Evolutionary conservation across 169 alveolate genomes (phyloP).

Genomic region (Eimeria necatrix): DNA sequence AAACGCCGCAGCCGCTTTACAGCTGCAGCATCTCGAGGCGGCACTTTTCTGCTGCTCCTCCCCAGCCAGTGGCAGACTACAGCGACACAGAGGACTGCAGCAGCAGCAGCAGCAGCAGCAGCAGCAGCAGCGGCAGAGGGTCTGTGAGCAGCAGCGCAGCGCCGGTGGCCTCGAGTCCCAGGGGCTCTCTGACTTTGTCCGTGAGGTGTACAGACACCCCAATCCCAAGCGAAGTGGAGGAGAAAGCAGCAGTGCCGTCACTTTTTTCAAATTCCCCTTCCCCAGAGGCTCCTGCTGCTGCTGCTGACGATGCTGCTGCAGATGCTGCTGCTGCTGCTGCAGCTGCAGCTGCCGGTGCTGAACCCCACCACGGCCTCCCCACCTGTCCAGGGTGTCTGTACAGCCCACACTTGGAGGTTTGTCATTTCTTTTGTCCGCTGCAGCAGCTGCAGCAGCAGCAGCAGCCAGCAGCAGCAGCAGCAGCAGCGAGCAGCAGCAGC

Average conservation of each 20-base stretch:
- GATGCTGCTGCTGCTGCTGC: slow-evolving; percentile 3
- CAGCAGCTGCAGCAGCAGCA: slow-evolving; percentile 10
- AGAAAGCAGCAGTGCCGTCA: background rate
- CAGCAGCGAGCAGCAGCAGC: background rate
- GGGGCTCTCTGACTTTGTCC: background rate
- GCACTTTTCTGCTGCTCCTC: background rate
- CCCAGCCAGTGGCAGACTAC: background rate
- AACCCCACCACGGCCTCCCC: background rate
- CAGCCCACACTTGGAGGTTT: slow-evolving; percentile 60
- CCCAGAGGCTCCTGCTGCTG: background rate
- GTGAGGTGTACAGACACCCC: slow-evolving; percentile 46
- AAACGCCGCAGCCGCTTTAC: too few species aligned
- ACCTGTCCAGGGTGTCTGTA: slow-evolving; percentile 33
- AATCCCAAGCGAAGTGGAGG: background rate
- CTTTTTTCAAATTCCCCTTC: background rate
- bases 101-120: slow-evolving; percentile 62
- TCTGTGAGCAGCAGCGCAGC: background rate
- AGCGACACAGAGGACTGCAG: slow-evolving; percentile 33
- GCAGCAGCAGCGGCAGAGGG: background rate
- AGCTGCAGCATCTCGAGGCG: too few species aligned
- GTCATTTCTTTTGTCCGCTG: background rate
- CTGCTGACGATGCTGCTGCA: slow-evolving; percentile 1
- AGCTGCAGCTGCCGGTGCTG: background rate
- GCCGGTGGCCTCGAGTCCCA: background rate
- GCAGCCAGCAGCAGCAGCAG: slow-evolving; percentile 35